A percentile compares a stretch with the other conserved stretches of the same genome.
phyloP scores from a whole-genome alignment of 2,329 filamentous ascomycete genomes.

The Epichloe elymi region DNA sequence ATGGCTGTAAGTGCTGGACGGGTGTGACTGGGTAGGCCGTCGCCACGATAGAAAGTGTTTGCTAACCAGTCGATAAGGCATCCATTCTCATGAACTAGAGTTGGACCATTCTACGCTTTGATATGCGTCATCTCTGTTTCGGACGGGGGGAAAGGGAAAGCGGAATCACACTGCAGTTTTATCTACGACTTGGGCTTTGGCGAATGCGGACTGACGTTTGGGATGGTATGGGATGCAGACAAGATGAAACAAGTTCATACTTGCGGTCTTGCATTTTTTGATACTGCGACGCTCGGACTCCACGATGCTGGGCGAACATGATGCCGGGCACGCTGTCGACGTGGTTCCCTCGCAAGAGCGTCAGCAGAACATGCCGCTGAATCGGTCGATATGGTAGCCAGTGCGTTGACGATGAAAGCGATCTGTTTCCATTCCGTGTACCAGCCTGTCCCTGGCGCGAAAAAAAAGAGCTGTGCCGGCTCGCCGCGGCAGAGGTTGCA shows the following conservation, averaged over 20 bases:
- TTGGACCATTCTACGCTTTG: background rate
- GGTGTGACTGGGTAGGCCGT: too few relatives aligned
- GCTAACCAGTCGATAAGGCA: slow-evolving; percentile 12
- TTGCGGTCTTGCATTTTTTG: background rate
- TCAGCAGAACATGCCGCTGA: background rate
- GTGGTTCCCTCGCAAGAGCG: background rate
- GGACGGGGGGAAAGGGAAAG: background rate
- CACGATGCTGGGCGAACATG: background rate
- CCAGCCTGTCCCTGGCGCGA: background rate
- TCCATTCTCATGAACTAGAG: slow-evolving; percentile 26
- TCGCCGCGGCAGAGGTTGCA: background rate
- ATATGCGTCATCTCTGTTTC: background rate
- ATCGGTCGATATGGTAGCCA: background rate
- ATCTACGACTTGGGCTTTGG: background rate
- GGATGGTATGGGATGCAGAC: background rate
- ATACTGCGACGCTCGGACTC: background rate
- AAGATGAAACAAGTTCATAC: background rate
- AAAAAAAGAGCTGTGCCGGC: too few relatives aligned
- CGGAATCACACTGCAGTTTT: background rate
- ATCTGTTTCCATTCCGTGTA: background rate
- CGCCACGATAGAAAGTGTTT: background rate
- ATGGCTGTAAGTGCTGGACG: slow-evolving; percentile 61
- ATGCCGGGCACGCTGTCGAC: background rate
- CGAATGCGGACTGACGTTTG: background rate
- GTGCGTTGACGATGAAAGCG: background rate